phyloP scores from a whole-genome alignment of 148 eudicot species.

The Selenicereus undatus region DNA sequence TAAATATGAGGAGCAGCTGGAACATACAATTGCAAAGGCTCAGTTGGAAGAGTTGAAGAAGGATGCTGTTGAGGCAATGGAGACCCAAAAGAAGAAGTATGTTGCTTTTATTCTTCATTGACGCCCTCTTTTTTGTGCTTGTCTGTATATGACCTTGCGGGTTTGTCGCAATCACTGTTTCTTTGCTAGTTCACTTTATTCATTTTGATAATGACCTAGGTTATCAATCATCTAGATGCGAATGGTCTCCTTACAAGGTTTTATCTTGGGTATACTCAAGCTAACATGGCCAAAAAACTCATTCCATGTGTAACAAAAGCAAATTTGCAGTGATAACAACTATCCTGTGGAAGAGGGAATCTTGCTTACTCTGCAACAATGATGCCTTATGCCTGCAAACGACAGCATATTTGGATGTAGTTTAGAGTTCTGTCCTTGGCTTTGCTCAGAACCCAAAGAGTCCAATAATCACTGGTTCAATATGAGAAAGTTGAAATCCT shows the following conservation, averaged over 20 bases:
- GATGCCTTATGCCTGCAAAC: too few relatives aligned
- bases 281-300: too few relatives aligned
- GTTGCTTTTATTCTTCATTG: conserved; percentile 17
- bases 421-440: not conserved
- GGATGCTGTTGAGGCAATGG: conserved; percentile 86
- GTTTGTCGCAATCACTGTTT: not conserved
- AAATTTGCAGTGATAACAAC: too few relatives aligned
- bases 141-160: not conserved
- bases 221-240: too few relatives aligned
- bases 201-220: not conserved
- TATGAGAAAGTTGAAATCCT: too few relatives aligned
- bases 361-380: too few relatives aligned
- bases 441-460: not conserved
- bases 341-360: too few relatives aligned
- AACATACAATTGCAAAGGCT: conserved; percentile 80
- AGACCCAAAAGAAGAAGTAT: conserved; percentile 86
- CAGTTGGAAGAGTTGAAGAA: conserved; percentile 90
- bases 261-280: too few relatives aligned
- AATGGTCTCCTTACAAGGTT: too few relatives aligned
- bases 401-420: too few relatives aligned
- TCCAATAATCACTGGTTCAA: too few relatives aligned
- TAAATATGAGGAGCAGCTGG: conserved; percentile 78
- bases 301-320: too few relatives aligned
- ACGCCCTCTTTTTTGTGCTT: not conserved
- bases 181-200: not conserved